Evolutionary conservation across 2,329 filamentous ascomycete species (phyloP).

Genomic region (Geosmithia putterillii): DNA sequence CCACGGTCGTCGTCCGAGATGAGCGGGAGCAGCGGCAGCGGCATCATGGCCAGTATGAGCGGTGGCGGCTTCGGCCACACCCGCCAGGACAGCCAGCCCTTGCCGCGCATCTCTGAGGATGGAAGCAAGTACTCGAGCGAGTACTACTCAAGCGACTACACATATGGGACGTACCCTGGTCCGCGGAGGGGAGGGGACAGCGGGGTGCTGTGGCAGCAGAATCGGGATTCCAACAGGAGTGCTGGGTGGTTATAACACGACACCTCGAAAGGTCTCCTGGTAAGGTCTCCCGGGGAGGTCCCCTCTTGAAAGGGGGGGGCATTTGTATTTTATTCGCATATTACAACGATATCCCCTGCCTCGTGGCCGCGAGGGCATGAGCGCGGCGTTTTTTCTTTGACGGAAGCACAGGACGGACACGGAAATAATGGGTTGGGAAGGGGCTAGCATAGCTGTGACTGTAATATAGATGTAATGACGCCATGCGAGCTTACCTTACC

Average conservation of each 20-base stretch:
- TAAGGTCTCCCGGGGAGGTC: no score
- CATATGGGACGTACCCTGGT: slow-evolving; percentile 1
- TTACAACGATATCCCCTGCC: neutral
- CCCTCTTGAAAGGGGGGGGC: no score
- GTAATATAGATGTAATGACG: neutral
- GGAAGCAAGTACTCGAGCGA: neutral
- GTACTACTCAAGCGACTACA: neutral
- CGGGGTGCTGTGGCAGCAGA: slow-evolving; percentile 7
- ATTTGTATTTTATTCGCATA: neutral
- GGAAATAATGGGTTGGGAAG: neutral
- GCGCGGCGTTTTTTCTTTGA: no score
- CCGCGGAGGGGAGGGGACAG: slow-evolving; percentile 2
- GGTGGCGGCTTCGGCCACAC: no score
- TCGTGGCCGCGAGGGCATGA: no score
- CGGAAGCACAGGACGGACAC: no score
- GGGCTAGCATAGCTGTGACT: neutral
- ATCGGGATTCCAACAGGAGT: slow-evolving; percentile 2
- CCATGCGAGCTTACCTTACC: neutral
- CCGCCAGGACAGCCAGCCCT: neutral
- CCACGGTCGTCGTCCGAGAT: no score
- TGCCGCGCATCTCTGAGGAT: neutral
- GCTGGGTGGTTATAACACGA: slow-evolving; percentile 7
- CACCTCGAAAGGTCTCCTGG: no score
- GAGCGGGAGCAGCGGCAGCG: slow-evolving; percentile 28
- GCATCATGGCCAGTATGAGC: no score